These are phyloP conservation scores for Stagonosporopsis rhizophila DNA, from an alignment of 2,329 filamentous ascomycete genomes.

Conservation along the genomic window DNA sequence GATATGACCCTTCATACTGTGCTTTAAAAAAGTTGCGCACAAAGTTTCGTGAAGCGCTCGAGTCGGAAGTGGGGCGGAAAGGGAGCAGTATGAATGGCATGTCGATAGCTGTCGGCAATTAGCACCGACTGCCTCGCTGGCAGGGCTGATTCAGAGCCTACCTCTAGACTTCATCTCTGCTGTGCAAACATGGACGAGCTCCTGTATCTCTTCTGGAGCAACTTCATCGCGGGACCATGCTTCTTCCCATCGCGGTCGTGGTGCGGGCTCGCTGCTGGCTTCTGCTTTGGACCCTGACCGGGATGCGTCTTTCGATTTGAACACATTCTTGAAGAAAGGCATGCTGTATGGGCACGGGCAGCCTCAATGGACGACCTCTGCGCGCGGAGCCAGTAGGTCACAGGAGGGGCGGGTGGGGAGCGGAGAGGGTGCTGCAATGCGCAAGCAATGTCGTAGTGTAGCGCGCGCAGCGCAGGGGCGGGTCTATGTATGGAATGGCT, in stretches of 20 bases:
- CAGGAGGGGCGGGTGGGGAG: conserved; percentile 1
- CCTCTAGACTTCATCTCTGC: conserved; percentile 93
- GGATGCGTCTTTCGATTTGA: conserved; percentile 46
- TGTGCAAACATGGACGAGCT: conserved; percentile 84
- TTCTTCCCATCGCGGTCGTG: conserved; percentile 85
- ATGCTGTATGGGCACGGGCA: conserved; percentile 33
- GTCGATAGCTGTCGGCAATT: conserved; percentile 71
- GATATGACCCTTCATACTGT: conserved; percentile 63
- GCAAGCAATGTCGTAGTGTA: conserved; percentile 8
- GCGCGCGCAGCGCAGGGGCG: conserved; percentile 28
- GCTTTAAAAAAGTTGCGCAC: conserved; percentile 90
- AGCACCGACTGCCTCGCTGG: conserved; percentile 17
- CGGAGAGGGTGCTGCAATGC: conserved; percentile 10
- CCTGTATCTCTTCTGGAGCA: conserved; percentile 88
- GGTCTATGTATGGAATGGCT: conserved; percentile 21
- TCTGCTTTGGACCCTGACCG: conserved; percentile 41
- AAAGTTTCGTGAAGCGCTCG: conserved; percentile 89
- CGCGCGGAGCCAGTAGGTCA: background rate
- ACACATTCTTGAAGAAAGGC: conserved; percentile 51
- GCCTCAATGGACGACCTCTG: conserved; percentile 20
- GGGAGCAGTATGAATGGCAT: conserved; percentile 92
- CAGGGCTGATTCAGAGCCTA: conserved; percentile 52
- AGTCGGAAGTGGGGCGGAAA: conserved; percentile 91
- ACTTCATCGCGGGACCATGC: conserved; percentile 84
- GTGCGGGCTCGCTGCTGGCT: conserved; percentile 43